Percentiles rank a stretch among this genome's conserved stretches.
Conservation (phyloP, 192 early-diverging fungal genomes). For the Umbelopsis ramanniana region DNA sequence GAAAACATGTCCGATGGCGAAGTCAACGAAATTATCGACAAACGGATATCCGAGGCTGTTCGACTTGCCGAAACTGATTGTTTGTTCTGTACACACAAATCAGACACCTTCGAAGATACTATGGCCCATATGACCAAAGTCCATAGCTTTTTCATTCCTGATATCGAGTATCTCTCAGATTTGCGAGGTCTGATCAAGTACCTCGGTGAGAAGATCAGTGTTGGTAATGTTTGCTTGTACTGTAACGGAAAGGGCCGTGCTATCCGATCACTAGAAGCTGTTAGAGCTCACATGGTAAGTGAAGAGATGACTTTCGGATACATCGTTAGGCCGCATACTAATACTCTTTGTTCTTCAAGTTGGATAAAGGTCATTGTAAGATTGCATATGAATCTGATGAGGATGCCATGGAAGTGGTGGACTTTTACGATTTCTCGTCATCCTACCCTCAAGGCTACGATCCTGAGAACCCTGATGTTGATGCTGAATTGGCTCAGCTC, state of each 20-base stretch:
- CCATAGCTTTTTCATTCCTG: constrained; percentile 97
- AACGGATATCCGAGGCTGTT: constrained; percentile 74
- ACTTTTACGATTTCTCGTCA: constrained; percentile 95
- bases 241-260: constrained; percentile 92
- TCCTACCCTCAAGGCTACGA: constrained; percentile 70
- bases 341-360: constrained; percentile 33
- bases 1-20: constrained; percentile 59
- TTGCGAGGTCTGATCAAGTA: constrained; percentile 88
- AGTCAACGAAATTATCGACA: constrained; percentile 76
- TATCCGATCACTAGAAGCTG: constrained; percentile 86
- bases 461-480: constrained; percentile 50
- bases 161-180: constrained; percentile 92
- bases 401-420: constrained; percentile 88
- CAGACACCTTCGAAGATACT: constrained; percentile 70
- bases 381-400: constrained; percentile 94
- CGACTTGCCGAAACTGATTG: constrained; percentile 80
- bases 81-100: constrained; percentile 86
- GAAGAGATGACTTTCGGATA: background rate
- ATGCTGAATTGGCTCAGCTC: constrained; percentile 43
- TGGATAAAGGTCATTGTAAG: constrained; percentile 95
- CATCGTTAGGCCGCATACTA: background rate
- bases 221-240: constrained; percentile 94
- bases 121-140: constrained; percentile 89
- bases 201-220: constrained; percentile 91
- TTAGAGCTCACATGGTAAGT: constrained; percentile 89